Percentiles rank a stretch among this genome's conserved stretches.
phyloP scores from a whole-genome alignment of 2,329 filamentous ascomycete species.

The Apiospora sp. region DNA sequence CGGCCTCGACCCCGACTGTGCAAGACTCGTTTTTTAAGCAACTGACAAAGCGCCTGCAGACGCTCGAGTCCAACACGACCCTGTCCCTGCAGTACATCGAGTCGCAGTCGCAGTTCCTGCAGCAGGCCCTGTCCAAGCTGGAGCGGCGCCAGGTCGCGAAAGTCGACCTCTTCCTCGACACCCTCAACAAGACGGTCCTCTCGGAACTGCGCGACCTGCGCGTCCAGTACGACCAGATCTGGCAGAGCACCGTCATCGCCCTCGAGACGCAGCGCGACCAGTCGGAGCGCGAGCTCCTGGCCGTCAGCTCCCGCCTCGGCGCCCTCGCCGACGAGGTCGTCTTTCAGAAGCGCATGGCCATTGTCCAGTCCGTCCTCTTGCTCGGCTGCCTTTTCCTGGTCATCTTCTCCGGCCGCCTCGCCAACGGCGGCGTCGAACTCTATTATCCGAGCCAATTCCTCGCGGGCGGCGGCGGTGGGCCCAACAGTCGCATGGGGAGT shows the following conservation, averaged over 20 bases:
- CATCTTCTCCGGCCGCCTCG: slow-evolving; percentile 73
- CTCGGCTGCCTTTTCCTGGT: slow-evolving; percentile 88
- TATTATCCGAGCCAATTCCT: slow-evolving; percentile 43
- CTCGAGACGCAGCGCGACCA: slow-evolving; percentile 88
- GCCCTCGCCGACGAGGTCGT: slow-evolving; percentile 92
- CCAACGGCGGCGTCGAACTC: slow-evolving; percentile 39
- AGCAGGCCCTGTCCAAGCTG: slow-evolving; percentile 84
- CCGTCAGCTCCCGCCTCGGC: slow-evolving; percentile 80
- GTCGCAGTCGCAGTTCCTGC: slow-evolving; percentile 89
- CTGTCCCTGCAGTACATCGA: slow-evolving; percentile 96
- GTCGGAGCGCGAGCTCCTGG: slow-evolving; percentile 82
- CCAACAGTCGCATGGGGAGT: slow-evolving; percentile 35
- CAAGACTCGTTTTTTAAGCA: slow-evolving; percentile 99
- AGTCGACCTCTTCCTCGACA: slow-evolving; percentile 80
- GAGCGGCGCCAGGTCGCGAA: slow-evolving; percentile 89
- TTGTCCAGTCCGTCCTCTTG: slow-evolving; percentile 87
- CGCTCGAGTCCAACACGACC: slow-evolving; percentile 91
- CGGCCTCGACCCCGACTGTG: slow-evolving; percentile 76
- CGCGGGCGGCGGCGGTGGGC: slow-evolving; percentile 7
- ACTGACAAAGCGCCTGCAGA: slow-evolving; percentile 88
- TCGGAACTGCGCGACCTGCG: slow-evolving; percentile 80
- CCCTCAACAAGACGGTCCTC: slow-evolving; percentile 87
- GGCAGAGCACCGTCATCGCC: slow-evolving; percentile 93
- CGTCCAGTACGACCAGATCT: slow-evolving; percentile 92
- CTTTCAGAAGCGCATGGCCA: slow-evolving; percentile 89